These are phyloP conservation scores for Myrica gale DNA, from an alignment of 306 rosid species.

Conservation along the genomic window DNA sequence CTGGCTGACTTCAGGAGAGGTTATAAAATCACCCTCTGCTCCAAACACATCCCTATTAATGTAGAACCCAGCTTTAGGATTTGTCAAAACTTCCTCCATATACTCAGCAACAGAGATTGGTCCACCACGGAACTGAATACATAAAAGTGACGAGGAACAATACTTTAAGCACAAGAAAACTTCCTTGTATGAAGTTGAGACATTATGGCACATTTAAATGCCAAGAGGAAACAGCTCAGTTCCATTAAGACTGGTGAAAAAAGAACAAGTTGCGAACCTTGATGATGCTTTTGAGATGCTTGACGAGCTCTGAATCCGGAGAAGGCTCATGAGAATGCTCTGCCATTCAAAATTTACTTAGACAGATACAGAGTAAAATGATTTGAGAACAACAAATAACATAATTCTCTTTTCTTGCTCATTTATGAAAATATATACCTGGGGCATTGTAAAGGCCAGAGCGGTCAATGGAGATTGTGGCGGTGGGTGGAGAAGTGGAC, in stretches of 20 bases:
- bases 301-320: conserved; percentile 52
- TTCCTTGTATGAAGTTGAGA: not conserved
- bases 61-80: conserved; percentile 89
- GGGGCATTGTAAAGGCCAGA: conserved; percentile 48
- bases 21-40: conserved; percentile 84
- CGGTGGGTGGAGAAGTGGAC: conserved; percentile 29
- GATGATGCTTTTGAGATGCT: conserved; percentile 58
- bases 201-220: not conserved
- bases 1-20: conserved; percentile 98
- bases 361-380: not conserved
- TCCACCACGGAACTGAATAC: conserved; percentile 92
- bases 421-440: conserved; percentile 16
- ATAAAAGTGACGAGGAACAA: conserved; percentile 3
- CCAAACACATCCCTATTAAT: conserved; percentile 95
- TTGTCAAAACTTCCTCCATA: conserved; percentile 94
- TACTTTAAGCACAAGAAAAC: not conserved
- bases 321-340: conserved; percentile 48
- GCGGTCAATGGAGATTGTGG: conserved; percentile 48
- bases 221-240: not conserved
- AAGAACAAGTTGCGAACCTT: conserved; percentile 24
- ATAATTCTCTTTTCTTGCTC: not conserved
- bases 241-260: not conserved
- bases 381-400: not conserved
- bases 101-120: conserved; percentile 94
- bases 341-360: conserved; percentile 11